phyloP scores from a whole-genome alignment of 768 basidiomycete genomes.

The Xerocomus brunneocitrinus region DNA sequence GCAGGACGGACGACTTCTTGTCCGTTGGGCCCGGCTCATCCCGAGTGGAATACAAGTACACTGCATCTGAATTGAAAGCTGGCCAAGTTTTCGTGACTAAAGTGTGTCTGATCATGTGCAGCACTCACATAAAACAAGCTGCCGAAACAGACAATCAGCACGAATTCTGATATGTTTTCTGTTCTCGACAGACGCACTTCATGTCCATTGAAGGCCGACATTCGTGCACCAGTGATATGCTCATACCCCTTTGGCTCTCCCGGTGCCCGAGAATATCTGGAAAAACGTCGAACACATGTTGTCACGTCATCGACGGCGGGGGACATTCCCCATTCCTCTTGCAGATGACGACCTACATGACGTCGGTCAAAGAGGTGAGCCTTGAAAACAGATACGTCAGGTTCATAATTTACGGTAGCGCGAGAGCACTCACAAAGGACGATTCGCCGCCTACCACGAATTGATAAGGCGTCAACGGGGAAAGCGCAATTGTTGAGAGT shows the following conservation, averaged over 20 bases:
- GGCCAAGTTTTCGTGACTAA: slow-evolving; percentile 8
- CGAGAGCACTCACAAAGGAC: slow-evolving; percentile 52
- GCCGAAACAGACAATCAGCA: slow-evolving; percentile 12
- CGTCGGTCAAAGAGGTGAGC: slow-evolving; percentile 70
- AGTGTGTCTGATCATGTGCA: background rate
- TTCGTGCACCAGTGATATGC: slow-evolving; percentile 75
- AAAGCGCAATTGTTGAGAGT: slow-evolving; percentile 70
- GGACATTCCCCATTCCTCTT: slow-evolving; percentile 67
- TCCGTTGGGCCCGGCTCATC: slow-evolving; percentile 46
- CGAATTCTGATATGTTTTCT: background rate
- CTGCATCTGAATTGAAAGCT: slow-evolving; percentile 73
- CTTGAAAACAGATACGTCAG: slow-evolving; percentile 7
- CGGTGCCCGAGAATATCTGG: slow-evolving; percentile 38
- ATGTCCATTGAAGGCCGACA: slow-evolving; percentile 67
- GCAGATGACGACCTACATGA: slow-evolving; percentile 55
- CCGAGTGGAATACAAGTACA: slow-evolving; percentile 68
- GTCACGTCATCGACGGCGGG: slow-evolving; percentile 49
- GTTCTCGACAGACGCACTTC: slow-evolving; percentile 45
- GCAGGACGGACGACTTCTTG: slow-evolving; percentile 24
- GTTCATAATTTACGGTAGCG: background rate
- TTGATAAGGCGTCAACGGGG: slow-evolving; percentile 75
- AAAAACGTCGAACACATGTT: slow-evolving; percentile 80
- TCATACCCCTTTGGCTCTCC: slow-evolving; percentile 39
- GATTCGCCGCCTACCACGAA: slow-evolving; percentile 83
- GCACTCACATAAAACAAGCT: slow-evolving; percentile 64